Evolutionary conservation across 768 basidiomycete species (phyloP), one percentile per base, ranked within the genome.

Genomic region (Termitomyces bulborhizus): DNA sequence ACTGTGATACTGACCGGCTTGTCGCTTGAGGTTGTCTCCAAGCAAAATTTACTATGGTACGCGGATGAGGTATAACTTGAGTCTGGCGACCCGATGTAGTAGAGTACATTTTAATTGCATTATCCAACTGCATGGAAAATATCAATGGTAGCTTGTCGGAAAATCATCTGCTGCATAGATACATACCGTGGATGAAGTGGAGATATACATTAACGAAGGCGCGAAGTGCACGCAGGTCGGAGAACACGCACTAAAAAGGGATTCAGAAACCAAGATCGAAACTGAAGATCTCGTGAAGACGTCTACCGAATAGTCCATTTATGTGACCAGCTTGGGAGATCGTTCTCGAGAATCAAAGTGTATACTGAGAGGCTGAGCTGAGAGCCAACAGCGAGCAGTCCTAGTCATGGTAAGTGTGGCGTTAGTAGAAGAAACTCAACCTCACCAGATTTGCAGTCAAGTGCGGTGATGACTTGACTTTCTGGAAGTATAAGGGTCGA

Each of bases 281-380:
- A 49, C 24, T 49, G n/a, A 21, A 53, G 26, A 15, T 29, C 37
- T 32, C 13, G 27, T 43, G 46, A 42, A 26, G 27, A 44, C 21
- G 65, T 78, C 50, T 74, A 91, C 90, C 73, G 63, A 51, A 75
- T 69, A 18, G 75, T 75, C 91, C 91, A 93, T 71, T 91, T 91
- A 66, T 76, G 75, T 13, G 83, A 85, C 91, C 91, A 93, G 0
- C 84, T 88, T 15, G 85, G 88, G 16, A 93, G 78, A 67, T 91
- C 88, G 62, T 90, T 86, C 60, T 92, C 88, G 31, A 90, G 75
- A 53, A 86, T 82, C 29, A 92, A 71, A 2, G 88, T 88, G 62
- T 90, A 89, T 0, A 92, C 81, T 1, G 87, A 85, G 13, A 93
- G 71, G 39, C 79, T 77, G 42, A 68, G 70, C 34, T 74, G 66